These are phyloP conservation scores for Cladosporium sp. DNA, from an alignment of 2,329 filamentous ascomycete species.

Conservation along the genomic window DNA sequence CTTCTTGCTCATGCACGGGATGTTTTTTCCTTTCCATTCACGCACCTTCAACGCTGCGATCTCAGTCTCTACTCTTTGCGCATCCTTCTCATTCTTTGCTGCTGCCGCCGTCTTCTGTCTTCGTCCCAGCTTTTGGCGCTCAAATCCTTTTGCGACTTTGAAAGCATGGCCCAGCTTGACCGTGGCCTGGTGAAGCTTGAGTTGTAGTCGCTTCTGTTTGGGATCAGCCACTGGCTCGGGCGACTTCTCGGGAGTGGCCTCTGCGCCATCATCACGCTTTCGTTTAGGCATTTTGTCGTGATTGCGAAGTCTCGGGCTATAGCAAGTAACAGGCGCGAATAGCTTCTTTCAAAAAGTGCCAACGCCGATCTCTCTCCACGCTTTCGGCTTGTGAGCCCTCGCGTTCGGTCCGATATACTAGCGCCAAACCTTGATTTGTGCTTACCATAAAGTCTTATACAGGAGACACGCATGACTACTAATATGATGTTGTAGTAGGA, in stretches of 20 bases:
- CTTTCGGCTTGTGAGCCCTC: conserved; percentile 3
- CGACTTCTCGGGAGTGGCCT: conserved; percentile 22
- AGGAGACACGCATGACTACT: too few relatives aligned
- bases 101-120: conserved; percentile 57
- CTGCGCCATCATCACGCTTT: conserved; percentile 29
- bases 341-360: conserved; percentile 14
- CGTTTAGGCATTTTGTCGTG: conserved; percentile 33
- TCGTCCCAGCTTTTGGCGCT: conserved; percentile 71
- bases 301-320: neutral
- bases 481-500: too few relatives aligned
- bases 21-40: neutral
- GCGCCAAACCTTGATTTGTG: neutral
- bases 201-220: conserved; percentile 50
- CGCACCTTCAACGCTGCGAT: conserved; percentile 58
- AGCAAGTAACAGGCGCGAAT: conserved; percentile 5
- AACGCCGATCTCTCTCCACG: conserved; percentile 8
- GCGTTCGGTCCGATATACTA: neutral
- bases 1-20: neutral
- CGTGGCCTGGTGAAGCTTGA: conserved; percentile 54
- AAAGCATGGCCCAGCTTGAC: conserved; percentile 66
- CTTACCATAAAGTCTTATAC: neutral
- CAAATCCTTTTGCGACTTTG: conserved; percentile 72
- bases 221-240: conserved; percentile 17
- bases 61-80: conserved; percentile 63
- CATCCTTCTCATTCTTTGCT: conserved; percentile 49